These are phyloP conservation scores for Tulasnella sp. DNA, from an alignment of 768 basidiomycete genomes.

Conservation along the genomic window DNA sequence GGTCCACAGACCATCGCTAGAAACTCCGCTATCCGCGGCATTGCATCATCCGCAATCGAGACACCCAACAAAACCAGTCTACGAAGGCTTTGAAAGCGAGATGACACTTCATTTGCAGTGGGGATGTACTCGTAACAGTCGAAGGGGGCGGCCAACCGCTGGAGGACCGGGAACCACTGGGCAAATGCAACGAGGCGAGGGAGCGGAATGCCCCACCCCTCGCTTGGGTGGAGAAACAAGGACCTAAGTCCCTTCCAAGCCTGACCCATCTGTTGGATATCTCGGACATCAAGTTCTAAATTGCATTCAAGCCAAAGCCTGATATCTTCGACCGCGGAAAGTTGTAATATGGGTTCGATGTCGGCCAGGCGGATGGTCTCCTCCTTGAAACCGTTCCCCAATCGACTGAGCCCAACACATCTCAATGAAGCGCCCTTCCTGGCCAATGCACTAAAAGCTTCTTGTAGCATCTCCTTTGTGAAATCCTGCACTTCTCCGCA, in stretches of 20 bases:
- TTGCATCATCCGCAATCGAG: not conserved
- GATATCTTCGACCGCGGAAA: not conserved
- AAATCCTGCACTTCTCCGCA: not conserved
- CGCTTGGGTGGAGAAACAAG: not conserved
- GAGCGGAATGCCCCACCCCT: not conserved
- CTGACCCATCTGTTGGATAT: not conserved
- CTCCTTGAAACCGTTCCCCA: too few species aligned
- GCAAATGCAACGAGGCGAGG: not conserved
- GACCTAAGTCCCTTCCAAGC: not conserved
- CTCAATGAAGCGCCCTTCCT: not conserved
- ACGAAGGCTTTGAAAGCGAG: not conserved
- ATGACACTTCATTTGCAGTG: not conserved
- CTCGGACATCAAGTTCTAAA: not conserved
- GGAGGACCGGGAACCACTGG: not conserved
- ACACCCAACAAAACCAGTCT: not conserved
- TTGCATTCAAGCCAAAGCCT: not conserved
- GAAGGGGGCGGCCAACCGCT: not conserved
- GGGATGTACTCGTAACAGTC: not conserved
- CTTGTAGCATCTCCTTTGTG: not conserved
- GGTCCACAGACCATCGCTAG: not conserved
- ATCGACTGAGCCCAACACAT: not conserved
- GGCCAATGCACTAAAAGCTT: not conserved
- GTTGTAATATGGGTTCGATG: not conserved
- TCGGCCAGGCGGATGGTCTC: not conserved
- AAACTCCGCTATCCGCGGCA: not conserved